phyloP scores from a whole-genome alignment of 768 basidiomycete species.

The Naganishia onofrii region DNA sequence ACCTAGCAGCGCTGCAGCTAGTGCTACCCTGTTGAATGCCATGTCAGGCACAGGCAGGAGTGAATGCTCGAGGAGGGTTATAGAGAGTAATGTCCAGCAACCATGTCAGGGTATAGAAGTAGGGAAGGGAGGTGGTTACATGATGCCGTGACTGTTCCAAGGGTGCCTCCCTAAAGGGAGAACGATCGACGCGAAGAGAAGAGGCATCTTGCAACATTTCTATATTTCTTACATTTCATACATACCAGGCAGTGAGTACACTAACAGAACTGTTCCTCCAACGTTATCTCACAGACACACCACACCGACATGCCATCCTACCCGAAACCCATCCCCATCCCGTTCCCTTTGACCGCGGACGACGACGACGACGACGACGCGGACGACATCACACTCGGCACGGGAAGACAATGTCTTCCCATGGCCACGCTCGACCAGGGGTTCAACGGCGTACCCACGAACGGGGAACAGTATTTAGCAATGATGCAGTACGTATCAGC shows the following conservation, averaged over 20 bases:
- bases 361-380: neutral
- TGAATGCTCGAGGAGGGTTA: too few relatives aligned
- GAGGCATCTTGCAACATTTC: too few relatives aligned
- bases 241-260: too few relatives aligned
- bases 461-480: constrained; percentile 52
- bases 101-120: too few relatives aligned
- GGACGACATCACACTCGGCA: neutral
- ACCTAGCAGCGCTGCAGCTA: constrained; percentile 4
- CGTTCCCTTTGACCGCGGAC: neutral
- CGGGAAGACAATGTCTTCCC: constrained; percentile 39
- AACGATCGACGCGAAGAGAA: too few relatives aligned
- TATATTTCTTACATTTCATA: too few relatives aligned
- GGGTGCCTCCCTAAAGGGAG: too few relatives aligned
- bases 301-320: neutral
- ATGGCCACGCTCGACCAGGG: constrained; percentile 48
- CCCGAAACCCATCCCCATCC: neutral
- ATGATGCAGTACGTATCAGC: constrained; percentile 37
- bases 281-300: neutral
- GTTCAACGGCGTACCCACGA: constrained; percentile 46
- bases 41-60: neutral
- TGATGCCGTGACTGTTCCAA: too few relatives aligned
- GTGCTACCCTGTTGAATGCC: constrained; percentile 5
- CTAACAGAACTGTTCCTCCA: too few relatives aligned
- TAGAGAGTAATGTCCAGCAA: too few relatives aligned
- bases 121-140: too few relatives aligned